Base-by-base conservation (phyloP, 495 filamentous ascomycete genomes). In the Pseudevernia furfuracea region DNA sequence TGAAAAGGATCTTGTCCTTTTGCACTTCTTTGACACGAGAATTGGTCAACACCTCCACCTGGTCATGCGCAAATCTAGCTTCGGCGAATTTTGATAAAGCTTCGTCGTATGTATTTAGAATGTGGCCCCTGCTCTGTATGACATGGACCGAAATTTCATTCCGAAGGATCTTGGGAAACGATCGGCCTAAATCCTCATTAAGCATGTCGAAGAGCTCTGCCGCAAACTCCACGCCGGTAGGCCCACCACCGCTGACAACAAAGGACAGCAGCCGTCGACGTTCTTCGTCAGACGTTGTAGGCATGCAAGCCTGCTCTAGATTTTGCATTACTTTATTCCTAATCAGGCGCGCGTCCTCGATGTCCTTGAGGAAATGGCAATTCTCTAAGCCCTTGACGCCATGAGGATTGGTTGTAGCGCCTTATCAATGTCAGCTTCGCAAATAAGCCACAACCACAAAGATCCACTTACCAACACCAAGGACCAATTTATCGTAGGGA, bases 41-140 rank as follows among this genome's bases (percentile, higher is more conserved):
- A 73, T 97, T 96, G 46, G 91, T 96, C 63, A 96, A 80, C 10
- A 99, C 86, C 37, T 93, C 89, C 60, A 99, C 87, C 68, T 89
- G 84, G 71, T 97, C 94, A 67, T 92, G 91, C 39, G 88, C 83
- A 70, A 99, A 97, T 58, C 73, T 58, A 74, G 83, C 81, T 76
- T 99, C 95, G 61, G 95, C 95, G 72, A 91, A 99, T 71, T 85
- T 86, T 28, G 91, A 96, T 2, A 99, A 80, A 0, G 90, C 87
- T 74, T 97, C 95, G 69, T 99, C 95, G 71, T 99, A 99, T 7
- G 95, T 99, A 76, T 99, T 99, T 28, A 99, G 78, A 64, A 99
- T 99, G 70, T 99, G 93, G 43, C 84, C 85, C 52, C 95, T 83
- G 70, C 89, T 93, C 70, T 99, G 95, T 63, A 99, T 95, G 46